Evolutionary conservation across 2,329 filamentous ascomycete genomes (phyloP).

Genomic region (Nannizzia gypsea): DNA sequence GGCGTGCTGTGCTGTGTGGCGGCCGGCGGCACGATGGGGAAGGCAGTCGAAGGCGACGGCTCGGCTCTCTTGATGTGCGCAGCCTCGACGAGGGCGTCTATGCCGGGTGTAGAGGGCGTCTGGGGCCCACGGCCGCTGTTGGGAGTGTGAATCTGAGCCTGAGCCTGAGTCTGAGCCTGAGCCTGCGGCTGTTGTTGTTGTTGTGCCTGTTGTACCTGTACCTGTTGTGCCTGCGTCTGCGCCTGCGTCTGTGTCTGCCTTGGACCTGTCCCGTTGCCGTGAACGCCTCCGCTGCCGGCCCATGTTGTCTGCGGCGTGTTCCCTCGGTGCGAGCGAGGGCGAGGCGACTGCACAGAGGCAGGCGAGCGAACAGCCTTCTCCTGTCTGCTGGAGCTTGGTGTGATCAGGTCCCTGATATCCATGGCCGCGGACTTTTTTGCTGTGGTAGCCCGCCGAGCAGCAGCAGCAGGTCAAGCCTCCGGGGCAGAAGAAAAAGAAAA

Average conservation of each 20-base stretch:
- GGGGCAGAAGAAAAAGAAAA: not conserved
- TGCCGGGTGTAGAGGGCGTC: constrained; percentile 33
- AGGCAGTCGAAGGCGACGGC: constrained; percentile 25
- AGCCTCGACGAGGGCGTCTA: constrained; percentile 39
- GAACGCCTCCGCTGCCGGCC: not conserved
- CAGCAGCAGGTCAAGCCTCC: no score
- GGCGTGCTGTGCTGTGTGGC: constrained; percentile 19
- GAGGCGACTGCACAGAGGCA: not conserved
- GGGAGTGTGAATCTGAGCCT: not conserved
- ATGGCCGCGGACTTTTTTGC: not conserved
- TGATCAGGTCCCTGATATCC: constrained; percentile 4
- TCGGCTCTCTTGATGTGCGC: constrained; percentile 21
- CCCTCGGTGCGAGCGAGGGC: not conserved
- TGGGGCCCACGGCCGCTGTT: not conserved
- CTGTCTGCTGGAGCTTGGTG: not conserved
- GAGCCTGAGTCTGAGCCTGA: no score
- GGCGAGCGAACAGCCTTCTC: not conserved
- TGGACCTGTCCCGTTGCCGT: not conserved
- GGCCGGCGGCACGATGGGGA: constrained; percentile 33
- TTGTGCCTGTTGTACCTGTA: no score
- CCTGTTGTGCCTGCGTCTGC: no score
- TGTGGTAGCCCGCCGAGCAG: not conserved
- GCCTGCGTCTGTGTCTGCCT: not conserved
- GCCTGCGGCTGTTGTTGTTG: no score
- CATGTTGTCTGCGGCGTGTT: not conserved